These are phyloP conservation scores for Chrysanthemum seticuspe DNA, from an alignment of 129 eudicot species.

Conservation along the genomic window DNA sequence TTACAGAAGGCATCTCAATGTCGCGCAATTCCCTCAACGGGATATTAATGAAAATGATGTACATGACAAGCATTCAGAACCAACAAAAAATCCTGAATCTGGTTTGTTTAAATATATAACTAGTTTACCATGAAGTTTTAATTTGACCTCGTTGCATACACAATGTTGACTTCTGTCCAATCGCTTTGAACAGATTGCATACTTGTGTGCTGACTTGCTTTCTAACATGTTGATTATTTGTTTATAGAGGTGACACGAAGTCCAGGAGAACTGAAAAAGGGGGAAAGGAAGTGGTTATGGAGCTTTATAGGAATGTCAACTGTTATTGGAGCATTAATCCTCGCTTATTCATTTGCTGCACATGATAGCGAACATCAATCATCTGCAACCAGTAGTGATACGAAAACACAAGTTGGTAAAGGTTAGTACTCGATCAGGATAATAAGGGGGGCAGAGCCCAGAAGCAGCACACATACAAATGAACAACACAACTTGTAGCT, in stretches of 20 bases:
- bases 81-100: neutral
- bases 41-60: neutral
- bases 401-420: neutral
- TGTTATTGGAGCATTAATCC: slow-evolving; percentile 45
- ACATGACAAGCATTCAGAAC: neutral
- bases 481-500: neutral
- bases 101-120: neutral
- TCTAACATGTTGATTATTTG: neutral
- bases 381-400: neutral
- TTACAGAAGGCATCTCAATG: neutral
- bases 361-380: neutral
- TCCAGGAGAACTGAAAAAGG: slow-evolving; percentile 38
- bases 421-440: neutral
- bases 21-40: neutral
- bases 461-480: neutral
- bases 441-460: neutral
- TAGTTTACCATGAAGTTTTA: too few species aligned
- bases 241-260: slow-evolving; percentile 45
- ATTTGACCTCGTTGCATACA: too few species aligned
- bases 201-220: neutral
- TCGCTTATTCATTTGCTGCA: slow-evolving; percentile 42
- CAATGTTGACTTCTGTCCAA: neutral
- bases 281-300: slow-evolving; percentile 47
- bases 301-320: slow-evolving; percentile 48
- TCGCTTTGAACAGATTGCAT: neutral